Base-by-base conservation (phyloP, 345 rosid genomes). In the Linum usitatissimum region DNA sequence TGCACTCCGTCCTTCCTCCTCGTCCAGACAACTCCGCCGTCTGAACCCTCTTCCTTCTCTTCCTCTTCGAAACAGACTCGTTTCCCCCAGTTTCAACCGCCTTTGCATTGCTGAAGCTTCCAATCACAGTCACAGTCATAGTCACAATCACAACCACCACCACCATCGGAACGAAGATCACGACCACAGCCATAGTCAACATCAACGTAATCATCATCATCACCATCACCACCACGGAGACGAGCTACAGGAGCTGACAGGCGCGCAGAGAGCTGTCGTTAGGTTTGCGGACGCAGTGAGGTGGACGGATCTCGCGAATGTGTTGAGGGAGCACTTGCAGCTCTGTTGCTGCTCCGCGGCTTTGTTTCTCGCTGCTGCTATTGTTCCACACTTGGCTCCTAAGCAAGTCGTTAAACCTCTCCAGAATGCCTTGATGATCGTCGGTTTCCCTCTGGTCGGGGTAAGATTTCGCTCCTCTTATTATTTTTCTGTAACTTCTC, bases 391-490 rank as follows among this genome's bases (percentile, higher is more conserved):
- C 68, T 55, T 90, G 39, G 61, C 79, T 18, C 97, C 97, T 2
- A 82, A 84, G 69, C 75, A 82, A 2, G 72, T 73, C 39, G 78
- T 78, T 69, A 87, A 81, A 67, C 83, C 86, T 61, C 67, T 87
- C 34, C 96, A 86, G 65, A 83, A 79, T 55, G 78, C 90, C 1
- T 77, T 87, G 70, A 75, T 90, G 70, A 67, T 80, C 42, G 40
- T 86, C 31, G 96, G 84, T 42, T 93, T 90, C 69, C 97, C 99
- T 59, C 89, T 90, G 13, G 99, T 90, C 48, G 99, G 97, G 76
- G 97, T 87, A 82, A 23, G 73, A 66, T 34, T 64, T 68, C 48
- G 61, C 9, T 30, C 48, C 13, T 49, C 59, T 40, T 59, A 4
- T 15, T 30, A 64, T 30, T 18, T 36, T 64, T 5, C 21, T 51